These are phyloP conservation scores for Furcasterigmium furcatum DNA, from an alignment of 2,329 filamentous ascomycete species.

Conservation along the genomic window DNA sequence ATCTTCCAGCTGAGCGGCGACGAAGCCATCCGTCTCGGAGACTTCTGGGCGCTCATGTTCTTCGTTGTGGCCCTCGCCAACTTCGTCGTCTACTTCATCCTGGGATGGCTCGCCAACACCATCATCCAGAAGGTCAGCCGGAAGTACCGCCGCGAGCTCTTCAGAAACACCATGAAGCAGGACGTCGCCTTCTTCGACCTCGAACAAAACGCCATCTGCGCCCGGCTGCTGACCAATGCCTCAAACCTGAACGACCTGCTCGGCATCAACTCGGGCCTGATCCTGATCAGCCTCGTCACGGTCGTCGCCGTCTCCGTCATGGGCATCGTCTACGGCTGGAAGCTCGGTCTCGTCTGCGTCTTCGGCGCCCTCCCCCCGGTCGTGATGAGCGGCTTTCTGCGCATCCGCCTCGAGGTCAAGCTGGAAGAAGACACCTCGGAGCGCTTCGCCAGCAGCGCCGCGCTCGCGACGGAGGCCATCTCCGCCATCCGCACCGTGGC, in stretches of 20 bases:
- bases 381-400: slow-evolving; percentile 30
- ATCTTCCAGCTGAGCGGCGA: slow-evolving; percentile 31
- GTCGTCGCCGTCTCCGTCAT: slow-evolving; percentile 34
- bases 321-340: slow-evolving; percentile 42
- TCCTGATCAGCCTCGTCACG: slow-evolving; percentile 32
- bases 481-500: slow-evolving; percentile 36
- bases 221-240: slow-evolving; percentile 29
- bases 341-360: slow-evolving; percentile 43
- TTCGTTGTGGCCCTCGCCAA: slow-evolving; percentile 43
- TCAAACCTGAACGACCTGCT: slow-evolving; percentile 37
- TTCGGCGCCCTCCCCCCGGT: slow-evolving; percentile 35
- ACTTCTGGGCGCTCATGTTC: slow-evolving; percentile 56
- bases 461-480: slow-evolving; percentile 39
- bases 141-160: slow-evolving; percentile 21
- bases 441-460: slow-evolving; percentile 29
- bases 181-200: slow-evolving; percentile 39
- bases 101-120: slow-evolving; percentile 31
- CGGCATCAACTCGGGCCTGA: slow-evolving; percentile 36
- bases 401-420: slow-evolving; percentile 34
- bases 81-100: slow-evolving; percentile 38
- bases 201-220: slow-evolving; percentile 33
- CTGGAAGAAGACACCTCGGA: slow-evolving; percentile 32
- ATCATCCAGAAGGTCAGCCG: slow-evolving; percentile 20
- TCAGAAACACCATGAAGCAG: slow-evolving; percentile 32
- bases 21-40: slow-evolving; percentile 31